These are phyloP conservation scores for Chaetomium cochliodes DNA, from an alignment of 495 filamentous ascomycete genomes.

Conservation along the genomic window DNA sequence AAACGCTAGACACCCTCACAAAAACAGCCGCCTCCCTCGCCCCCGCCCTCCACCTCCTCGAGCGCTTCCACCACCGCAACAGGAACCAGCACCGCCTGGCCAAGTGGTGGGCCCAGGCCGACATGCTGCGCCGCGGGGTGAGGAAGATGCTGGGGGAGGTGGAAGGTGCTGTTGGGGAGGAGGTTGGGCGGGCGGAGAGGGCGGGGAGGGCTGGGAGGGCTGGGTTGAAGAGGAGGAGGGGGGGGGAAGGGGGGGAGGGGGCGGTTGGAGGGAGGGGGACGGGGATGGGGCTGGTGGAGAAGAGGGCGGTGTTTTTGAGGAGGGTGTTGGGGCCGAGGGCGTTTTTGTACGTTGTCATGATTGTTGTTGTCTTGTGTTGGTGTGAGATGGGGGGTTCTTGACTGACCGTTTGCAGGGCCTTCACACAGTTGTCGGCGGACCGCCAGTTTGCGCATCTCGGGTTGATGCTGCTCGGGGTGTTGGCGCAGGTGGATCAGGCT, in stretches of 20 bases:
- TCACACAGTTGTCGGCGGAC: constrained; percentile 68
- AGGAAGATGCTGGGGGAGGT: constrained; percentile 51
- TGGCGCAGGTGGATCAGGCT: constrained; percentile 58
- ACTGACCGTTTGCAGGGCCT: constrained; percentile 45
- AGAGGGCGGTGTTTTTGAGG: constrained; percentile 25
- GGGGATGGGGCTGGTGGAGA: constrained; percentile 14
- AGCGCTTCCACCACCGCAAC: constrained; percentile 71
- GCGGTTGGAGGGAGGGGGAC: constrained; percentile 10
- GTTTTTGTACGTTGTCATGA: constrained; percentile 33
- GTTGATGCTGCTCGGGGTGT: constrained; percentile 63
- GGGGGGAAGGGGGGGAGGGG: constrained; percentile 12
- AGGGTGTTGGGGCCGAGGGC: constrained; percentile 30
- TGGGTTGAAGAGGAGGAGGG: constrained; percentile 5
- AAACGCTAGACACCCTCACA: neutral
- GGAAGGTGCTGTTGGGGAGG: constrained; percentile 23
- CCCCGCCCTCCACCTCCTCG: constrained; percentile 48
- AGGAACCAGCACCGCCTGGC: constrained; percentile 73
- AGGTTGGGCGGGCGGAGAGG: constrained; percentile 33
- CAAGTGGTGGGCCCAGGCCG: constrained; percentile 72
- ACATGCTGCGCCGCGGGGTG: constrained; percentile 62
- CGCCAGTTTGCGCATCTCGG: constrained; percentile 76
- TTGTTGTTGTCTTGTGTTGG: constrained; percentile 17
- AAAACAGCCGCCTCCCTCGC: constrained; percentile 20
- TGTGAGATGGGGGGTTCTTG: too few species aligned
- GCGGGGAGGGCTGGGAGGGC: constrained; percentile 17